These are phyloP conservation scores for Xeromyces bisporus DNA, from an alignment of 495 filamentous ascomycete genomes.

Conservation along the genomic window DNA sequence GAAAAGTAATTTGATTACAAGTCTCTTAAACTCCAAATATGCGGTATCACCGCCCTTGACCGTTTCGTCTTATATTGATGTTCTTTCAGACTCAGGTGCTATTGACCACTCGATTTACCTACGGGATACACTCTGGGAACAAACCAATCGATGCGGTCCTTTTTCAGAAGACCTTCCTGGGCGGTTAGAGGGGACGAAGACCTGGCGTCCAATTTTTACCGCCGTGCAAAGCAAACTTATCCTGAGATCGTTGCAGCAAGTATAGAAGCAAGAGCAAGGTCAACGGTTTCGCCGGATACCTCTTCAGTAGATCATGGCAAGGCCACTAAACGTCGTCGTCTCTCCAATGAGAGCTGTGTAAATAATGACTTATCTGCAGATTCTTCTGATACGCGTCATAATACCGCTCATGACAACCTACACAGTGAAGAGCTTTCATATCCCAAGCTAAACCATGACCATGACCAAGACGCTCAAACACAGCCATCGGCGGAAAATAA, in stretches of 20 bases:
- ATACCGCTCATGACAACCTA: constrained; percentile 1
- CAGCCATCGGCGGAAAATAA: background rate
- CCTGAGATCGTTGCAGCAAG: constrained; percentile 40
- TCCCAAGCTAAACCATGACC: background rate
- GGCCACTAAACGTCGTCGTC: constrained; percentile 3
- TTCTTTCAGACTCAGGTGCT: no score
- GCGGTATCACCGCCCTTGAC: no score
- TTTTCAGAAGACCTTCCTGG: constrained; percentile 54
- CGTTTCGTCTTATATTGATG: no score
- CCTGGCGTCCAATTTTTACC: constrained; percentile 44
- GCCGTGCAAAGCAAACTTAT: constrained; percentile 47
- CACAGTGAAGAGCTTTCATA: background rate
- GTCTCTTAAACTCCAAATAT: no score
- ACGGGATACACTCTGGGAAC: no score
- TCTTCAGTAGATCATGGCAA: constrained; percentile 1
- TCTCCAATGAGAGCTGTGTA: constrained; percentile 7
- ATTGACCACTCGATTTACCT: constrained; percentile 1
- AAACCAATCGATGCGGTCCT: no score
- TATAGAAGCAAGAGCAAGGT: constrained; percentile 14
- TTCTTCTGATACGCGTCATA: background rate
- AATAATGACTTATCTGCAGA: constrained; percentile 5
- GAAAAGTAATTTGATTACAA: no score
- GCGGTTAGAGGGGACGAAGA: constrained; percentile 25
- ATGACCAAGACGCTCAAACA: background rate
- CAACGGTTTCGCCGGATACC: constrained; percentile 3